phyloP scores from a whole-genome alignment of 805 yeast genomes.

The Scheffersomyces spartinae region DNA sequence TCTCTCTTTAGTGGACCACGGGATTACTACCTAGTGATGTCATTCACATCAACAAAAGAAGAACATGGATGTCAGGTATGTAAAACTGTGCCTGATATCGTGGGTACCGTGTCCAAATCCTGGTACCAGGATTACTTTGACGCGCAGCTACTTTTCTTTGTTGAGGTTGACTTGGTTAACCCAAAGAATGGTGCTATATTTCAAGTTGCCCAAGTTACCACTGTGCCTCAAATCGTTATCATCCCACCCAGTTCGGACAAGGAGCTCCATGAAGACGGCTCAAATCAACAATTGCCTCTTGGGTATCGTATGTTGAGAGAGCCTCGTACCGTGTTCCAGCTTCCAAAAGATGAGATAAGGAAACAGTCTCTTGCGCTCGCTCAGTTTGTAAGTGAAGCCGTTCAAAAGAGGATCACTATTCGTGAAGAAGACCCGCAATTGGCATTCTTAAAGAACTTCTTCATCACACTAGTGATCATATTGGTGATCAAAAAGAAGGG shows the following conservation, averaged over 20 bases:
- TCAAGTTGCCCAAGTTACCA: conserved; percentile 27
- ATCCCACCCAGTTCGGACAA: conserved; percentile 33
- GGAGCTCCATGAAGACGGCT: conserved; percentile 10
- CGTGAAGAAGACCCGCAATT: conserved; percentile 26
- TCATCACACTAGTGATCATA: conserved; percentile 32
- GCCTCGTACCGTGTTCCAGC: conserved; percentile 21
- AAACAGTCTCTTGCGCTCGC: conserved; percentile 40
- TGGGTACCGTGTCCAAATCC: conserved; percentile 28
- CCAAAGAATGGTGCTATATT: conserved; percentile 29
- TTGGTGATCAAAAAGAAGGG: conserved; percentile 33
- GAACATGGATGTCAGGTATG: conserved; percentile 40
- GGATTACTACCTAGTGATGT: conserved; percentile 38
- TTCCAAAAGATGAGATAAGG: conserved; percentile 21
- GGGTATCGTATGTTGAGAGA: conserved; percentile 12
- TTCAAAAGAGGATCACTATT: conserved; percentile 33
- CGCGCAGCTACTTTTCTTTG: conserved; percentile 31
- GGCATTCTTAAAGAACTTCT: conserved; percentile 36
- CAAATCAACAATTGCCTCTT: conserved; percentile 8
- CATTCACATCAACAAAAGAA: conserved; percentile 39
- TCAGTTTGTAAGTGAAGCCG: conserved; percentile 35
- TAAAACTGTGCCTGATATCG: conserved; percentile 26
- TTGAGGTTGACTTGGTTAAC: conserved; percentile 37
- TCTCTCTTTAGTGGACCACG: conserved; percentile 33
- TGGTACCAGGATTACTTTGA: conserved; percentile 34
- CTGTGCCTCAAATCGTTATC: conserved; percentile 54